A percentile compares a stretch with the other conserved stretches of the same genome.
These are phyloP conservation scores for Glomus cerebriforme DNA, from an alignment of 192 early-diverging fungal species.

Conservation along the genomic window DNA sequence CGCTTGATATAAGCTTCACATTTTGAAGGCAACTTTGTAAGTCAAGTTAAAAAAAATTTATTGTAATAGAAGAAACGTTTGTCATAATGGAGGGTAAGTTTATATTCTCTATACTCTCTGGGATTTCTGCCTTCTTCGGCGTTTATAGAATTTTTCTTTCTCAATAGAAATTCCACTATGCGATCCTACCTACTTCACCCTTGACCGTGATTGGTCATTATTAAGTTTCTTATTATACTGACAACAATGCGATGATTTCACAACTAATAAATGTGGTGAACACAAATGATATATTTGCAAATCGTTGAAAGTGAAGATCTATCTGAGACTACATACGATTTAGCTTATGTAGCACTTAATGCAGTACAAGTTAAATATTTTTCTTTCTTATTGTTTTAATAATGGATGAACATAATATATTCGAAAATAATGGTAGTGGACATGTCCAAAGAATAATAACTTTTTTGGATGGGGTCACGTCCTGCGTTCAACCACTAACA, in stretches of 20 bases:
- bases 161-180: constrained; percentile 8
- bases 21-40: not conserved
- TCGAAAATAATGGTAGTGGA: constrained; percentile 1
- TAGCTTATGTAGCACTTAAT: constrained; percentile 11
- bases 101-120: constrained; percentile 3
- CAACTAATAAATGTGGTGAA: not conserved
- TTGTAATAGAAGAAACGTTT: constrained; percentile 1
- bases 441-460: constrained; percentile 10
- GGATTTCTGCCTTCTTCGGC: not conserved
- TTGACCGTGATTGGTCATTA: constrained; percentile 13
- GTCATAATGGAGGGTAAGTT: constrained; percentile 8
- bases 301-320: not conserved
- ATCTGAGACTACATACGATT: not conserved
- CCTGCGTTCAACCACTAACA: constrained; percentile 26
- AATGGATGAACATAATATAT: constrained; percentile 5
- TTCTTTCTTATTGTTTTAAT: constrained; percentile 1
- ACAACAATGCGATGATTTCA: constrained; percentile 14
- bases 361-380: constrained; percentile 7
- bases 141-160: constrained; percentile 15
- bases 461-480: constrained; percentile 16
- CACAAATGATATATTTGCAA: constrained; percentile 21
- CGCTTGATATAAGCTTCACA: not conserved
- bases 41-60: constrained; percentile 2
- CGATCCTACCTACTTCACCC: constrained; percentile 17
- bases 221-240: constrained; percentile 16